A percentile compares a stretch with the other conserved stretches of the same genome.
These are phyloP conservation scores for Microcos paniculata DNA, from an alignment of 345 rosid genomes.

Conservation along the genomic window DNA sequence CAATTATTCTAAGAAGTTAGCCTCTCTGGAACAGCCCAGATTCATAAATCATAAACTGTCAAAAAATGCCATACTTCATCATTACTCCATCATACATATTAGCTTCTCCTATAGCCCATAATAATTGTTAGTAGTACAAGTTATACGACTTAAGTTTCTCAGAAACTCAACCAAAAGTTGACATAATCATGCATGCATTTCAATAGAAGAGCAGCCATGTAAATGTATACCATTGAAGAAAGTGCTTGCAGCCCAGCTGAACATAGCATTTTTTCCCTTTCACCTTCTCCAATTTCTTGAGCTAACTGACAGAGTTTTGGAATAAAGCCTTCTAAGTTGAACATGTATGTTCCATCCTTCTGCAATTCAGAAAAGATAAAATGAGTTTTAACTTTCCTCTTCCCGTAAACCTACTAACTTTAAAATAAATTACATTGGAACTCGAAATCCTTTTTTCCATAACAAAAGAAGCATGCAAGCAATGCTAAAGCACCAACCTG, in stretches of 20 bases:
- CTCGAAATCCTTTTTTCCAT: background rate
- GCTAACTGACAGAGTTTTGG: slow-evolving; percentile 85
- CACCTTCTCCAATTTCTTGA: slow-evolving; percentile 76
- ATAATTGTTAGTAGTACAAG: slow-evolving; percentile 1
- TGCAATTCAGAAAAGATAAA: slow-evolving; percentile 39
- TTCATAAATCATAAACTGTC: background rate
- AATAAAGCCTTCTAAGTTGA: slow-evolving; percentile 85
- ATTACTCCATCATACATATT: background rate
- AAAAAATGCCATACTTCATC: background rate
- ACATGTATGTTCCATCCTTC: slow-evolving; percentile 84
- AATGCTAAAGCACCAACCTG: slow-evolving; percentile 55
- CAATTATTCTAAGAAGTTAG: too few relatives aligned
- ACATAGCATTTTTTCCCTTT: slow-evolving; percentile 53
- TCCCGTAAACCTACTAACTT: slow-evolving; percentile 9
- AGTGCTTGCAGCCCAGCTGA: slow-evolving; percentile 86
- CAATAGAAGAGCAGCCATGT: slow-evolving; percentile 12
- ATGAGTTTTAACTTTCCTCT: slow-evolving; percentile 17
- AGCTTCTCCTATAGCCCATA: background rate
- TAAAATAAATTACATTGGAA: slow-evolving; percentile 6
- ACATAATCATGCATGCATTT: background rate
- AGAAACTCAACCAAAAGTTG: slow-evolving; percentile 8
- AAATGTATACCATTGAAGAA: slow-evolving; percentile 74
- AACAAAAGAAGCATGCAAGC: background rate
- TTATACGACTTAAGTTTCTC: slow-evolving; percentile 4
- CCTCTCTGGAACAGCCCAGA: background rate